Percentiles rank a stretch among this genome's conserved stretches.
Conservation (phyloP, 192 early-diverging fungal genomes). For the Nowakowskiella sp. region DNA sequence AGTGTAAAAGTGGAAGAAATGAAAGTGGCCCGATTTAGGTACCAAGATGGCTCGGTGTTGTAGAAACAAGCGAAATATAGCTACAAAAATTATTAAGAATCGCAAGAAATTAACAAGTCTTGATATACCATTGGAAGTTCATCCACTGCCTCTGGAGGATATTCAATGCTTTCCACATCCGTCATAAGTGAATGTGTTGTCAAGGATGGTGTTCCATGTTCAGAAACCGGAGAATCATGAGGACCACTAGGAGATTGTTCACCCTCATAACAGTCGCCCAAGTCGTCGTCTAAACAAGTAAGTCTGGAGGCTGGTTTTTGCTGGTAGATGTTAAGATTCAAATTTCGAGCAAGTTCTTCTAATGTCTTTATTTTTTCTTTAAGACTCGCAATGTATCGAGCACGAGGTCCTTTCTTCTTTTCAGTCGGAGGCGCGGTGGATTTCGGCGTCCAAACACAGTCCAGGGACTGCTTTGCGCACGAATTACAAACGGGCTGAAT, state of each 20-base stretch:
- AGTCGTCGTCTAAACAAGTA: too few relatives aligned
- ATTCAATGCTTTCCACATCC: not conserved
- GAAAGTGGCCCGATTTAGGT: not conserved
- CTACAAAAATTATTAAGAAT: not conserved
- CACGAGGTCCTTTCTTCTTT: constrained; percentile 83
- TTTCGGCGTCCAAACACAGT: not conserved
- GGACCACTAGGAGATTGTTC: not conserved
- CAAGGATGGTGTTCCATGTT: not conserved
- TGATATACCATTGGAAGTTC: constrained; percentile 16
- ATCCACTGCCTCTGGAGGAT: constrained; percentile 24
- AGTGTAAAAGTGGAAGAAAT: constrained; percentile 23
- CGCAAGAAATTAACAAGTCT: not conserved
- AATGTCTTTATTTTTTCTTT: constrained; percentile 70
- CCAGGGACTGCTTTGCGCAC: not conserved
- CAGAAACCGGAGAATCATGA: not conserved
- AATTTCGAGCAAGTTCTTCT: constrained; percentile 59
- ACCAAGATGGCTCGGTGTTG: not conserved
- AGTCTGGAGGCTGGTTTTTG: too few relatives aligned
- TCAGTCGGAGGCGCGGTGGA: constrained; percentile 48
- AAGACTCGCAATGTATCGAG: constrained; percentile 67
- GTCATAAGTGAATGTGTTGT: too few relatives aligned
- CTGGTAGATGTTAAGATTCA: too few relatives aligned
- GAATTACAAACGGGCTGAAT: not conserved
- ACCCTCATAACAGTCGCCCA: too few relatives aligned
- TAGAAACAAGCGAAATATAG: not conserved